Evolutionary conservation across 345 rosid genomes (phyloP), one percentile per base, ranked within the genome.

Genomic region (Luvunga scandens): DNA sequence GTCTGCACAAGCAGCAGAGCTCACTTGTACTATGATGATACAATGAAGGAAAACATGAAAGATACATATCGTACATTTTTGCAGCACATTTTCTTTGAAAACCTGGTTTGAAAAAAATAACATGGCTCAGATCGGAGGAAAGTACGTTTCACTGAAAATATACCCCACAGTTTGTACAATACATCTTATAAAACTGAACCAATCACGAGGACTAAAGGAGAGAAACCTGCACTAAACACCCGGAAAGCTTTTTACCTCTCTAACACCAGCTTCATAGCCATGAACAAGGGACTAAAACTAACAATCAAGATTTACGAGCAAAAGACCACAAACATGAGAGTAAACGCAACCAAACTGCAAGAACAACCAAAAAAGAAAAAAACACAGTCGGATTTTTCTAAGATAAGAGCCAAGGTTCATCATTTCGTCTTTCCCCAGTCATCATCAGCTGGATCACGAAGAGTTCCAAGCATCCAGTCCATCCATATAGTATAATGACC

Each of bases 401-500:
- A 60, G 33, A 8, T 22, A 45, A 60, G 33, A 6, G 75, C 71
- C 71, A 65, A 65, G 16, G 70, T 19, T n/a, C 31, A 45, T 83
- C 81, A 89, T 69, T 42, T 71, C 68, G 25, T 71, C 81, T 88
- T 88, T 77, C 80, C 83, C 28, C 38, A 68, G 31, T 69, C 87
- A 77, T 87, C 92, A 16, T 89, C 93, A 33, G 66, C 57, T 31
- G 99, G 99, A 30, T 92, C 92, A 1, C 80, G 87, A 63, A 96
- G 97, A 36, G 99, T 92, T 38, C 97, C 98, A 6, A 88, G 89
- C 97, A 96, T 88, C 98, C 98, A 94, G 82, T 96, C 99, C 99
- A 96, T 94, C 97, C 97, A 92, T 73, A 96, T 87, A 12, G 99
- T 96, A 60, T 91, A 96, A 73, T 96, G 99, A 13, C 99, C 99